phyloP scores from a whole-genome alignment of 352 stramenopile genomes.

The Phytophthora pistaciae region DNA sequence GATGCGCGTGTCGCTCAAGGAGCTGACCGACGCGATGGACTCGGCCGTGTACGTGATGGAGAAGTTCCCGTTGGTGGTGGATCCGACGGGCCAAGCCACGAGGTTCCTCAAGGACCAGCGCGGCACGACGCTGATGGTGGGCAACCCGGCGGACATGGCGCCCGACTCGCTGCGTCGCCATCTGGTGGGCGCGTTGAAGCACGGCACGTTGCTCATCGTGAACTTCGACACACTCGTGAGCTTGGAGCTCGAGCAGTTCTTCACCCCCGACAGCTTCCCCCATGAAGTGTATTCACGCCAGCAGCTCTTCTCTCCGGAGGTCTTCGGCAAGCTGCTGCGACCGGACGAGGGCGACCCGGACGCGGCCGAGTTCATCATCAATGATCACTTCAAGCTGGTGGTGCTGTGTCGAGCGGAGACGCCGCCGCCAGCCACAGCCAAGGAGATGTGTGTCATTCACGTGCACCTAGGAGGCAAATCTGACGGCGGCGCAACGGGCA shows the following conservation, averaged over 20 bases:
- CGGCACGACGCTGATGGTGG: slow-evolving; percentile 81
- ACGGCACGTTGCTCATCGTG: slow-evolving; percentile 80
- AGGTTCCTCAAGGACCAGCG: slow-evolving; percentile 93
- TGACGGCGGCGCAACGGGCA: slow-evolving; percentile 10
- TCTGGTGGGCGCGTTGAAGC: slow-evolving; percentile 76
- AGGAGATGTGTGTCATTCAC: slow-evolving; percentile 74
- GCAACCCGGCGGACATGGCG: slow-evolving; percentile 77
- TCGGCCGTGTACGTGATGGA: slow-evolving; percentile 87
- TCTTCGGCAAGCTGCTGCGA: slow-evolving; percentile 59
- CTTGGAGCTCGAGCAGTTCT: slow-evolving; percentile 86
- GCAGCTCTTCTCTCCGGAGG: slow-evolving; percentile 71
- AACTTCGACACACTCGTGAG: slow-evolving; percentile 76
- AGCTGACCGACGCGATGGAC: slow-evolving; percentile 88
- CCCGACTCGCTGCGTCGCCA: slow-evolving; percentile 70
- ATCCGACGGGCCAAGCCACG: slow-evolving; percentile 77
- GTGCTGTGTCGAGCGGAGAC: slow-evolving; percentile 62
- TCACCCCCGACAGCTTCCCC: slow-evolving; percentile 72
- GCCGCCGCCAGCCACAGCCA: slow-evolving; percentile 60
- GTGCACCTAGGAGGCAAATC: slow-evolving; percentile 41
- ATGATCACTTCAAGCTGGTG: slow-evolving; percentile 90
- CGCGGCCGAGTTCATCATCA: slow-evolving; percentile 70
- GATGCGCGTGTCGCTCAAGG: slow-evolving; percentile 75
- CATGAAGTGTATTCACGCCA: slow-evolving; percentile 73
- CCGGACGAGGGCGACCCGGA: slow-evolving; percentile 60
- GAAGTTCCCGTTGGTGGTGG: slow-evolving; percentile 89